A percentile compares a stretch with the other conserved stretches of the same genome.
These are phyloP conservation scores for Solanum chiquidenum DNA, from an alignment of 257 asterid species.

Conservation along the genomic window DNA sequence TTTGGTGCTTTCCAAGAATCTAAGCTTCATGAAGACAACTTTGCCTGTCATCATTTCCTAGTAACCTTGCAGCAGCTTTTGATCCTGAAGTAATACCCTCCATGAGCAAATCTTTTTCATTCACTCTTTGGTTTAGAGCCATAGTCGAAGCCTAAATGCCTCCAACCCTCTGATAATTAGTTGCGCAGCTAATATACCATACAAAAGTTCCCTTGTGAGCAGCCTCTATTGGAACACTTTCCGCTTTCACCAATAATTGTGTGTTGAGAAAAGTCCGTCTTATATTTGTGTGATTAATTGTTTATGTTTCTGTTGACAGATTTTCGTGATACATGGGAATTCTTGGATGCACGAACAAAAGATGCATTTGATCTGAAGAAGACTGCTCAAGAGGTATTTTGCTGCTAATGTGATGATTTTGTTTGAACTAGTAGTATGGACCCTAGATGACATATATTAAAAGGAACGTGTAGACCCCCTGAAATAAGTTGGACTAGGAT, in stretches of 20 bases:
- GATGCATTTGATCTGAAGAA: conserved; percentile 82
- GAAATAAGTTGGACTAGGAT: not conserved
- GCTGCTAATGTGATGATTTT: not conserved
- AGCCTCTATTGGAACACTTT: not conserved
- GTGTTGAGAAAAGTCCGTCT: not conserved
- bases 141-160: not conserved
- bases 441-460: not conserved
- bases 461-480: not conserved
- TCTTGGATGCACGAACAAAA: conserved; percentile 65
- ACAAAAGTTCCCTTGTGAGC: not conserved
- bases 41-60: not conserved
- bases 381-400: conserved; percentile 68
- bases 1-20: not conserved
- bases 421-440: not conserved
- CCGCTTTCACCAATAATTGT: not conserved
- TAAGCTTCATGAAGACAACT: not conserved
- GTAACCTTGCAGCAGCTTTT: not conserved
- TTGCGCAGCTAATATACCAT: not conserved
- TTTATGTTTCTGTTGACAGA: conserved; percentile 26
- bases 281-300: not conserved
- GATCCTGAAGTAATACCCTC: not conserved
- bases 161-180: not conserved
- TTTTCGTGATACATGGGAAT: conserved; percentile 78
- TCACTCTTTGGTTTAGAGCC: not conserved
- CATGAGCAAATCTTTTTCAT: not conserved